Percentiles rank a stretch among this genome's conserved stretches.
phyloP scores from a whole-genome alignment of 495 filamentous ascomycete genomes.

The Tuber umbilicatum region DNA sequence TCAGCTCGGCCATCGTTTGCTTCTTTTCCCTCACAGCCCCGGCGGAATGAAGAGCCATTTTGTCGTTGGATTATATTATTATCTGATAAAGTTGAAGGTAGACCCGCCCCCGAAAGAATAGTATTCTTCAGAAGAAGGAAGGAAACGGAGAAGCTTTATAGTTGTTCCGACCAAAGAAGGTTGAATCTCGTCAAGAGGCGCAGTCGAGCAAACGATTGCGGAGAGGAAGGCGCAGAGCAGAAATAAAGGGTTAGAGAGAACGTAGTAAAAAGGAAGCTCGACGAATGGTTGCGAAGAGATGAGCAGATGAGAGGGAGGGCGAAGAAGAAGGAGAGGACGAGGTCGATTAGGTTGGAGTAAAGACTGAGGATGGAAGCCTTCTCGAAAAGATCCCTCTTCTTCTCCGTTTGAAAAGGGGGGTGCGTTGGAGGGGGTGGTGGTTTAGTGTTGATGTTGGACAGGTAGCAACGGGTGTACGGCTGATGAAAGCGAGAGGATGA shows the following conservation, averaged over 20 bases:
- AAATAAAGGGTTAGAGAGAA: constrained; percentile 28
- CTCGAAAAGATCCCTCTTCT: constrained; percentile 34
- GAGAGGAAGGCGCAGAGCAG: constrained; percentile 53
- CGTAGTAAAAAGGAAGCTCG: constrained; percentile 11
- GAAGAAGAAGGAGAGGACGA: constrained; percentile 26
- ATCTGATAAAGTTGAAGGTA: background rate
- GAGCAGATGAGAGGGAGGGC: constrained; percentile 15
- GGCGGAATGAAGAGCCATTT: constrained; percentile 41
- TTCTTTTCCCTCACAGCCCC: constrained; percentile 61
- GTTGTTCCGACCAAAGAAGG: constrained; percentile 23
- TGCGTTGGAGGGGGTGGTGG: constrained; percentile 7
- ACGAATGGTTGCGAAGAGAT: constrained; percentile 16
- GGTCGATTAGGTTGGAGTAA: constrained; percentile 36
- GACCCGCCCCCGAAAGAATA: background rate
- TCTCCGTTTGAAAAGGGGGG: constrained; percentile 34
- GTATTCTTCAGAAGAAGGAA: constrained; percentile 22
- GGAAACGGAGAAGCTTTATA: constrained; percentile 7
- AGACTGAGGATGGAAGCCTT: constrained; percentile 39
- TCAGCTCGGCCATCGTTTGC: constrained; percentile 97
- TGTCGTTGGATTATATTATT: constrained; percentile 18
- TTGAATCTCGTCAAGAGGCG: constrained; percentile 60
- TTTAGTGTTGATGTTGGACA: constrained; percentile 24
- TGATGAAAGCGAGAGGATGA: constrained; percentile 2
- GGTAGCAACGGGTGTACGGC: constrained; percentile 11
- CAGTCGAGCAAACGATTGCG: constrained; percentile 46